Evolutionary conservation across 257 asterid species (phyloP).

Genomic region (Nyctanthes arbortristis): DNA sequence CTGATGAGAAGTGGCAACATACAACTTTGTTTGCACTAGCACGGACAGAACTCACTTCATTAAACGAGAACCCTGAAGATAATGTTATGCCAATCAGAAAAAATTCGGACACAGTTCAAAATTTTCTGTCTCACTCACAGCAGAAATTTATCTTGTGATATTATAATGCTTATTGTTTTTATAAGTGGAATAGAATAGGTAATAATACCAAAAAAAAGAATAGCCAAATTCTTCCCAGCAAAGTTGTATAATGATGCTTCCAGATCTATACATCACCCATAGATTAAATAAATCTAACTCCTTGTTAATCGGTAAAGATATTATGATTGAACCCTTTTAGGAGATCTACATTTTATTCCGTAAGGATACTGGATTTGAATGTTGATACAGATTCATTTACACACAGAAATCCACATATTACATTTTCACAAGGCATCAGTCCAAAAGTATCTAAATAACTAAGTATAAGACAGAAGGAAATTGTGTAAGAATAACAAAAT

Average conservation of each 20-base stretch:
- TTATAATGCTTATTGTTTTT: neutral
- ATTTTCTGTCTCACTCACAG: neutral
- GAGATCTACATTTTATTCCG: neutral
- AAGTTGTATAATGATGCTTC: neutral
- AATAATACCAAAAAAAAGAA: neutral
- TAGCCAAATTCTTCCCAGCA: neutral
- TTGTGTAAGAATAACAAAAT: neutral
- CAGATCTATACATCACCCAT: neutral
- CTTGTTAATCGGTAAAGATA: neutral
- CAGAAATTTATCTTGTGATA: neutral
- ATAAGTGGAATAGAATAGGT: neutral
- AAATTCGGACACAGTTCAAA: neutral
- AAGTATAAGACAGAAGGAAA: neutral
- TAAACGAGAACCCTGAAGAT: slow-evolving; percentile 73
- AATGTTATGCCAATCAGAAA: slow-evolving; percentile 22
- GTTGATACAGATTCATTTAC: neutral
- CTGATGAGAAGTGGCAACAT: slow-evolving; percentile 96
- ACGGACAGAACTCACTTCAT: slow-evolving; percentile 67
- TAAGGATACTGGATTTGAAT: neutral
- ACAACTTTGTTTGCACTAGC: slow-evolving; percentile 81
- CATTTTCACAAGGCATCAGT: neutral
- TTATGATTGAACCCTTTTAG: neutral
- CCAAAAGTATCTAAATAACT: neutral
- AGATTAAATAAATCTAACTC: neutral
- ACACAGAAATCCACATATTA: neutral